Conservation (phyloP, 2,329 filamentous ascomycete species). For the Neonectria magnoliae region DNA sequence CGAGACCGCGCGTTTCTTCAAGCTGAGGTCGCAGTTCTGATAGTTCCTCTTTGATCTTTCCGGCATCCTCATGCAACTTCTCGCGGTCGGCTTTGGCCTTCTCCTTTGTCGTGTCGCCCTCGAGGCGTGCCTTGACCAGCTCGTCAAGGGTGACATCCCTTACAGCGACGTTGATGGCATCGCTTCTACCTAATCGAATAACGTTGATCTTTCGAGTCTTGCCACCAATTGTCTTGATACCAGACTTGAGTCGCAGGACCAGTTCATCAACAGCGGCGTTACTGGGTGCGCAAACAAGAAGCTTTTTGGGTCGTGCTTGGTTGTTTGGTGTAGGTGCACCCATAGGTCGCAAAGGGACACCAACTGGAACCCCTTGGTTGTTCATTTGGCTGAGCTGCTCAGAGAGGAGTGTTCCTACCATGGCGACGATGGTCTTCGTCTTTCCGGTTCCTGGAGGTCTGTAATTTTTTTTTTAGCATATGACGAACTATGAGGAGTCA, state of each 20-base stretch:
- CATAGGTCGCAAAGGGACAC: conserved; percentile 43
- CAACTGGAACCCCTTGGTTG: conserved; percentile 46
- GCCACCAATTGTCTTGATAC: conserved; percentile 81
- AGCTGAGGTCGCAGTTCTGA: conserved; percentile 76
- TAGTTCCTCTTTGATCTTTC: conserved; percentile 79
- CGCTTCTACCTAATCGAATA: conserved; percentile 87
- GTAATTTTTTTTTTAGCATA: conserved; percentile 46
- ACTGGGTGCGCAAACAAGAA: conserved; percentile 96
- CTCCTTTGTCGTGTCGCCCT: conserved; percentile 67
- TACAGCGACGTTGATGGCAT: conserved; percentile 90
- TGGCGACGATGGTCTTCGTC: conserved; percentile 96
- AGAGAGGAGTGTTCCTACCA: conserved; percentile 82
- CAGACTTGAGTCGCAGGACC: conserved; percentile 89
- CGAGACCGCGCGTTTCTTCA: conserved; percentile 70
- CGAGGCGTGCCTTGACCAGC: conserved; percentile 80
- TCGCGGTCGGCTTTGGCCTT: conserved; percentile 66
- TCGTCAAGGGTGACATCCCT: conserved; percentile 94
- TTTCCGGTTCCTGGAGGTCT: conserved; percentile 96
- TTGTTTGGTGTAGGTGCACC: conserved; percentile 33
- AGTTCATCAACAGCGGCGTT: conserved; percentile 98
- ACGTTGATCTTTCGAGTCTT: conserved; percentile 82
- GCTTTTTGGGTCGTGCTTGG: conserved; percentile 72
- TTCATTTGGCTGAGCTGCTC: conserved; percentile 50
- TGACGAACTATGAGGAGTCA: conserved; percentile 2
- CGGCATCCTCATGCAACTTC: conserved; percentile 70